Evolutionary conservation across 2,329 filamentous ascomycete genomes (phyloP), one percentile per base, ranked within the genome.

Genomic region (Paecilomyces sp.): DNA sequence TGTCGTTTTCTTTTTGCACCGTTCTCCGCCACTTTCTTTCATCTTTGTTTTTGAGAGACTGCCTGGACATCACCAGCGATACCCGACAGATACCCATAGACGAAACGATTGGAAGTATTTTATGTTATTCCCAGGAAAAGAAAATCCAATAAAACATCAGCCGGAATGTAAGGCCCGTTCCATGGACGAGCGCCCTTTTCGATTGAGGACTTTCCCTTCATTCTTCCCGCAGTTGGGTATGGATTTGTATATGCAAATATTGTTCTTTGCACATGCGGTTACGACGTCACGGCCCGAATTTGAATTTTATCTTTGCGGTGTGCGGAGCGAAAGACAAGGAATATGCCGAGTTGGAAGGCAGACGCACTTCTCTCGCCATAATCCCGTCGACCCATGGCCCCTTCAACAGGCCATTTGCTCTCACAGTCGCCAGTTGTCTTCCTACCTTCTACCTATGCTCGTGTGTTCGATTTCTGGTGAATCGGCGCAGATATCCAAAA

Each of bases 51-150:
- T 18, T 9, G 41, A 47, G 36, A 41, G 4, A 47, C 41, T 18
- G 22, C 34, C 33, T 34, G 24, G 30, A 47, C 9, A 8, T 52
- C 22, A 28, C 33, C 41, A 25, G 36, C 22, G 56, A 57, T 57
- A 57, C 56, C 56, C 30, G 50, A 54, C 57, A 34, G 47, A 58
- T 58, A 54, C 33, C 57, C 30, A 54, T 58, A 58, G 57, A 58
- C 30, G 24, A 57, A 41, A 53, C 22, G 51, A 53, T 30, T 13
- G 24, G 55, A 34, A 57, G 24, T 57, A n/a, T 36, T 30, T n/a
- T 34, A 7, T 50, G 24, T 13, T 15, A 18, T 57, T 57, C 9
- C 13, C 33, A n/a, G 13, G 22, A 47, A 47, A 47, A 47, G n/a
- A 18, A 18, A 47, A 47, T 22, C 41, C n/a, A n/a, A 41, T n/a